Evolutionary conservation across 768 basidiomycete genomes (phyloP).

Genomic region (Lactifluus rugatus): DNA sequence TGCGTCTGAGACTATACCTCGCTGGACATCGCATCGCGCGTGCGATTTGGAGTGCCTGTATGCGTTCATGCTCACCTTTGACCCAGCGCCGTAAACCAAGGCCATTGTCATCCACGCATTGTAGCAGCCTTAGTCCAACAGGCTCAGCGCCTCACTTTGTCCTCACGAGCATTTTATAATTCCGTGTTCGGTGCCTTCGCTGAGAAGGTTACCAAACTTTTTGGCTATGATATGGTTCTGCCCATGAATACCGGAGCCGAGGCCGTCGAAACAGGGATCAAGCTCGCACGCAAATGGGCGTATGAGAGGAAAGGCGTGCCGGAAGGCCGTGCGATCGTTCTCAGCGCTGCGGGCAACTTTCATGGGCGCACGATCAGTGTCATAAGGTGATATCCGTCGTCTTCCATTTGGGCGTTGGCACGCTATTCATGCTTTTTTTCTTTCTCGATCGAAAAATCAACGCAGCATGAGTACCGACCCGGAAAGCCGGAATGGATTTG

Average conservation of each 20-base stretch:
- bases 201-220: constrained; percentile 69
- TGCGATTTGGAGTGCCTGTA: background rate
- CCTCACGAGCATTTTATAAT: constrained; percentile 95
- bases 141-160: constrained; percentile 83
- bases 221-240: constrained; percentile 90
- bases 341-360: constrained; percentile 87
- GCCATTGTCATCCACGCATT: constrained; percentile 89
- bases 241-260: constrained; percentile 99
- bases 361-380: constrained; percentile 89
- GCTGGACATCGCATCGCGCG: no score
- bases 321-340: constrained; percentile 74
- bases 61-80: background rate
- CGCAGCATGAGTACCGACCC: constrained; percentile 95
- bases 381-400: constrained; percentile 45
- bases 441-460: background rate
- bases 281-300: constrained; percentile 95
- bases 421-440: no score
- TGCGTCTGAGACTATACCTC: background rate
- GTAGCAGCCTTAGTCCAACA: constrained; percentile 74
- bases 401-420: constrained; percentile 4
- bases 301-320: constrained; percentile 79
- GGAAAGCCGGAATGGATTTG: constrained; percentile 78
- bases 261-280: constrained; percentile 95
- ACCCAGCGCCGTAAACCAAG: constrained; percentile 80
- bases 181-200: constrained; percentile 86